phyloP scores from a whole-genome alignment of 2,329 filamentous ascomycete genomes.

The Fusarium mundagurra region DNA sequence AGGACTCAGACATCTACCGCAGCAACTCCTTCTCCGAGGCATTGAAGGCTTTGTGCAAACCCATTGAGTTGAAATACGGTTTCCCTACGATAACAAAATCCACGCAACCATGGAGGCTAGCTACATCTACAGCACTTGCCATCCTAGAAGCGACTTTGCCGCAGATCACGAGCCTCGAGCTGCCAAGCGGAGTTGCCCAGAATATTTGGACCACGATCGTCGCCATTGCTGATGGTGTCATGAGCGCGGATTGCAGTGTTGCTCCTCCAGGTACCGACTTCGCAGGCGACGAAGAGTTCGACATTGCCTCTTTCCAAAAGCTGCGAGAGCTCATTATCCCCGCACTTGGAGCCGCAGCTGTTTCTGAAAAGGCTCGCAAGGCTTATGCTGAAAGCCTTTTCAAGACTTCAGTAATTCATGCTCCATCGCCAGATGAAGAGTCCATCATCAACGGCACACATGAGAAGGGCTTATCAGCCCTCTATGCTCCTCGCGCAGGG shows the following conservation, averaged over 20 bases:
- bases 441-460: slow-evolving; percentile 59
- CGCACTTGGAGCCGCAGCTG: slow-evolving; percentile 70
- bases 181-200: slow-evolving; percentile 58
- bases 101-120: slow-evolving; percentile 79
- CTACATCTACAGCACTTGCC: slow-evolving; percentile 75
- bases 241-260: slow-evolving; percentile 68
- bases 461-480: slow-evolving; percentile 61
- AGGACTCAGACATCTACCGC: slow-evolving; percentile 73
- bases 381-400: slow-evolving; percentile 82
- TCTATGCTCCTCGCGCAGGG: slow-evolving; percentile 75
- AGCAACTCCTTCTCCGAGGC: slow-evolving; percentile 73
- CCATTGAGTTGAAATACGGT: slow-evolving; percentile 82
- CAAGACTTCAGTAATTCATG: slow-evolving; percentile 81
- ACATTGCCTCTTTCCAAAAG: slow-evolving; percentile 77
- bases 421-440: slow-evolving; percentile 64
- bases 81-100: slow-evolving; percentile 78
- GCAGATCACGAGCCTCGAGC: slow-evolving; percentile 61
- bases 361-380: slow-evolving; percentile 74
- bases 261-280: slow-evolving; percentile 61
- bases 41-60: slow-evolving; percentile 72
- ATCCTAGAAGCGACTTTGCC: slow-evolving; percentile 74
- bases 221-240: slow-evolving; percentile 73
- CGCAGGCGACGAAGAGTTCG: slow-evolving; percentile 78
- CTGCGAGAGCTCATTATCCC: slow-evolving; percentile 80
- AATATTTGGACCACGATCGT: slow-evolving; percentile 78